Evolutionary conservation across 441 rosid species (phyloP), one percentile per base, ranked within the genome.

Genomic region (Mallotus japonicus): DNA sequence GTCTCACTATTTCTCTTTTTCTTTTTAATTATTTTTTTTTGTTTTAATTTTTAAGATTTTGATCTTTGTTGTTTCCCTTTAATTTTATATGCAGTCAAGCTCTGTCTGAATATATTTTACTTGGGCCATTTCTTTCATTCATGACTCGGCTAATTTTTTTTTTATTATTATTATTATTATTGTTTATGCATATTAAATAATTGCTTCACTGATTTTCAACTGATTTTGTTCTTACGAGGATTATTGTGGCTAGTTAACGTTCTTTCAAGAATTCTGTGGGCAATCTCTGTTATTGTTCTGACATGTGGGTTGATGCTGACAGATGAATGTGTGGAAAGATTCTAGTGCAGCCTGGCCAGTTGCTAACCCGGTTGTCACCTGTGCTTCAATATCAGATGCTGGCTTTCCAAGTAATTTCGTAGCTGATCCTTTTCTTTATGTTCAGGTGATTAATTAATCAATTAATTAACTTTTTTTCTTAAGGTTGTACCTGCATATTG

Each of bases 331-430:
- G 44, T 83, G 95, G 98, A 90, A 85, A 63, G 86, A 93, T 77
- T 87, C 82, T 59, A 87, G 81, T 78, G 89, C 88, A 24, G 92
- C 99, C 5, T 93, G 98, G 98, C 99, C 96, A 2, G 93, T 95
- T 44, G 89, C 99, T 67, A 91, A 95, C 72, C 99, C 98, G 24
- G 87, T 95, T 69, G 51, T 95, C 73, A 89, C 96, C 67, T 95
- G 99, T 78, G 95, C 92, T 67, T 93, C 95, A 19, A 81, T 83
- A 69, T 87, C 97, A 22, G 85, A 77, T 75, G 84, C 96, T 80
- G 92, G 92, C 65, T 83, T 88, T 54, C 91, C 93, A 62, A 95
- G 98, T 78, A 95, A 90, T 73, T 95, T 95, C 63, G 93, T 93
- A 53, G 97, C 98, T 59, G 98, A 95, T 76, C 99, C 98, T 20